Evolutionary conservation across 768 basidiomycete genomes (phyloP), one percentile per base, ranked within the genome.

Genomic region (Auricularia cornea): DNA sequence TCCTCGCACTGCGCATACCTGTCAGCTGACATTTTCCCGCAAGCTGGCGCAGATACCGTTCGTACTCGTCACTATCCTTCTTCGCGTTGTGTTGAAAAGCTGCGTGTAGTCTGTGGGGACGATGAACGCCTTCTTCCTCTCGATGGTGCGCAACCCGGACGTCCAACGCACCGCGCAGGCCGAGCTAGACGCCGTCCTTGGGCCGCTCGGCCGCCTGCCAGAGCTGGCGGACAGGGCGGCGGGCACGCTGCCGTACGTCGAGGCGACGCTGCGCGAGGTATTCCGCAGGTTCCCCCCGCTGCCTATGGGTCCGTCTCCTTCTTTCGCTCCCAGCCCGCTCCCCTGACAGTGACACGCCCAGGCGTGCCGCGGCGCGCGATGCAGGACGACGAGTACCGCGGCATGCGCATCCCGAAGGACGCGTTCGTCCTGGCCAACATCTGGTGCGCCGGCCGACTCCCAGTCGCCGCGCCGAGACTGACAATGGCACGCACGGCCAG

Each of bases 391-490:
- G 62, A 75, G 18, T 80, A 81, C 63, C 71, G 75, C 56, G 76
- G 78, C 26, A 80, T 80, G 62, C 66, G 80, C 5, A 86, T 86
- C 51, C 83, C 85, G 11, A 76, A 77, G 65, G 85, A 85, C 2
- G 76, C 85, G 1, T 81, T 79, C 10, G 79, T 87, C 20, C 80
- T 84, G 31, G 84, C 83, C 1, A 87, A 85, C 66, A 79, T 83
- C 23, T 87, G 85, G 85, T 79, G 59, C 33, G 65, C 59, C 18
- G n/a, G n/a, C n/a, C n/a, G n/a, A 23, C 20, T 30, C 28, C 30
- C 14, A 44, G 16, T 4, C 6, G 28, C 20, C 3, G 18, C 20
- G 20, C 18, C 16, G 35, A 38, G 10, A 38, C 35, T 38, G 35
- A 38, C 16, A 38, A 8, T 38, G 35, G 16, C 35, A 38, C 35